phyloP scores from a whole-genome alignment of 129 eudicot species.

The Escallonia herrerae region DNA sequence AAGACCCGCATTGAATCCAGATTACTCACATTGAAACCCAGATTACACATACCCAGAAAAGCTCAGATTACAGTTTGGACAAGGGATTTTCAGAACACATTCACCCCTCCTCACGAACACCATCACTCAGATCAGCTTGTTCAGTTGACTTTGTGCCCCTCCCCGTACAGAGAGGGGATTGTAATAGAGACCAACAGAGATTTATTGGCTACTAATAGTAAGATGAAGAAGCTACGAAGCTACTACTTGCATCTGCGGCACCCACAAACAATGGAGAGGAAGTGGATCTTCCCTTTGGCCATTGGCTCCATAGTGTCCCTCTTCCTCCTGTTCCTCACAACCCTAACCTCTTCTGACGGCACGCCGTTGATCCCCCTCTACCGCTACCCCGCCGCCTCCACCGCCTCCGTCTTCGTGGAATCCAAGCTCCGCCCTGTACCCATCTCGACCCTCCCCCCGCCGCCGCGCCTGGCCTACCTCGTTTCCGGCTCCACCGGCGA shows the following conservation, averaged over 20 bases:
- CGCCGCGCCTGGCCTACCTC: slow-evolving; percentile 71
- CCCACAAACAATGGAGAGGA: slow-evolving; percentile 32
- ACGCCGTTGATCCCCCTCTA: slow-evolving; percentile 25
- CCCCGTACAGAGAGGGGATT: too few species aligned
- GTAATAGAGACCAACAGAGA: too few species aligned
- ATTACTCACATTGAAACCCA: too few species aligned
- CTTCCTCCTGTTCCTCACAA: slow-evolving; percentile 34
- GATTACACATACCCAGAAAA: too few species aligned
- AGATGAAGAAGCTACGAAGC: slow-evolving; percentile 49
- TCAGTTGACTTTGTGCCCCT: neutral
- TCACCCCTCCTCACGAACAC: too few species aligned
- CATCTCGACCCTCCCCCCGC: slow-evolving; percentile 44
- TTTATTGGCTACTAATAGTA: neutral
- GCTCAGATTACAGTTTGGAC: too few species aligned
- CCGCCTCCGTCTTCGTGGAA: slow-evolving; percentile 57
- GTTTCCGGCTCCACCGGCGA: slow-evolving; percentile 78
- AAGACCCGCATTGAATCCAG: too few species aligned
- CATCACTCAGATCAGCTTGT: neutral
- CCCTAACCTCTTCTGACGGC: slow-evolving; percentile 31
- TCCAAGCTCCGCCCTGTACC: slow-evolving; percentile 52
- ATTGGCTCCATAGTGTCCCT: slow-evolving; percentile 38
- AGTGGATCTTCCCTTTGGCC: slow-evolving; percentile 59
- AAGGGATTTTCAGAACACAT: too few species aligned
- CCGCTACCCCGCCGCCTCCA: slow-evolving; percentile 28
- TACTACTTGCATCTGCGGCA: slow-evolving; percentile 34